Base-by-base conservation (phyloP, 805 yeast species). In the Kazachstania psychrophila region DNA sequence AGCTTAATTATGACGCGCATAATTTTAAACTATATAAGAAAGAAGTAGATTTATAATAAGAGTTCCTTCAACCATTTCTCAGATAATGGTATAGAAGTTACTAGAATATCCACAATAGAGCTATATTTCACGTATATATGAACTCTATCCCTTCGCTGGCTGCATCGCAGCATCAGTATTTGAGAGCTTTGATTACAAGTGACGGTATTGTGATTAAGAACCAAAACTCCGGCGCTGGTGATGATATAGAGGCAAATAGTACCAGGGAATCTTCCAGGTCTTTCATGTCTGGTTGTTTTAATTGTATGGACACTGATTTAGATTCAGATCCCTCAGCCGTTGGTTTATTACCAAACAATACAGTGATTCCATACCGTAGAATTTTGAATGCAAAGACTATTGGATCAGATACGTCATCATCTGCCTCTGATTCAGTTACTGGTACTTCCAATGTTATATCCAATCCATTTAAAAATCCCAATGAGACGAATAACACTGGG, bases 171-270 rank as follows among this genome's bases (percentile, higher is more conserved):
- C 23, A 24, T 2, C 23, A 30, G 10, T 33, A 34, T 16, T 9
- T 32, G 4, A 48, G 60, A 12, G 63, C 63, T 11, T 36, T 50
- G 8, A 41, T 60, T 5, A 49, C 54, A 6, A 61, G 56, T 15
- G 51, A 50, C 3, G 66, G 65, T 9, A 54, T 62, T 20, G 32
- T 54, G 18, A 43, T 61, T 13, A 60, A 55, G 37, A 56, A 53
- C 20, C 64, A 59, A 36, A 45, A 37, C 6, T 43, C 34, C 3
- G 39, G 38, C 19, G 37, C 33, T 10, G 40, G 37, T 32, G 40
- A 35, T 20, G 14, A 28, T 14, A 35, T 36, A 10, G 33, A 33
- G 25, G 33, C 28, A 27, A 37, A 38, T 24, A 31, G 29, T 9
- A 29, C 40, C 5, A 38, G 39, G 19, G 24, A 37, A 11, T 40